Evolutionary conservation across 2,329 filamentous ascomycete species (phyloP).

Genomic region (Bertia moriformis): DNA sequence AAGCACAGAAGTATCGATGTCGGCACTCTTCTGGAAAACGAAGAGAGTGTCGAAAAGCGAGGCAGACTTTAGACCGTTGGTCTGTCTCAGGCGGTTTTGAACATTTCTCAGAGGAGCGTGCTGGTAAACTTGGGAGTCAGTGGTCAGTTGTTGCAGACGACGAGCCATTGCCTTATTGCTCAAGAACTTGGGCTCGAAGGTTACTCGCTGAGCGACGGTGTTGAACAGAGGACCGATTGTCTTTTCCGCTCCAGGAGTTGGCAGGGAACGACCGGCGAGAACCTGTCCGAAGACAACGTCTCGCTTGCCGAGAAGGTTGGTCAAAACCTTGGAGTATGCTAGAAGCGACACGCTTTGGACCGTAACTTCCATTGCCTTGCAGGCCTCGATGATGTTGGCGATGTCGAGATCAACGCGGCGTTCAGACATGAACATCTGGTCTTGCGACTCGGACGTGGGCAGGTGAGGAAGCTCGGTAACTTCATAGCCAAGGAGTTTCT

Average conservation of each 20-base stretch:
- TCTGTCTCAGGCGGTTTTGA: constrained; percentile 24
- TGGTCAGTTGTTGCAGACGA: constrained; percentile 26
- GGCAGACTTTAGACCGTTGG: constrained; percentile 12
- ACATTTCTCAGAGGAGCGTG: constrained; percentile 33
- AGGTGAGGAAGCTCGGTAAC: constrained; percentile 9
- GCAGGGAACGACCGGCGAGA: constrained; percentile 31
- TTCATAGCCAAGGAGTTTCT: constrained; percentile 9
- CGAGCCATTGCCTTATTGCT: constrained; percentile 20
- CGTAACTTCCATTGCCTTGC: constrained; percentile 12
- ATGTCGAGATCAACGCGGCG: constrained; percentile 7
- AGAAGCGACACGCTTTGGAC: constrained; percentile 13
- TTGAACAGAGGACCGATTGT: constrained; percentile 39
- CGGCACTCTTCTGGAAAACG: constrained; percentile 28
- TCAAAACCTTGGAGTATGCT: constrained; percentile 14
- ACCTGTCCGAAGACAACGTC: constrained; percentile 29
- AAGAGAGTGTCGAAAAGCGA: constrained; percentile 31
- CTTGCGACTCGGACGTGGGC: constrained; percentile 2
- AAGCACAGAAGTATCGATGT: constrained; percentile 8
- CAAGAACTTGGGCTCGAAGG: constrained; percentile 17
- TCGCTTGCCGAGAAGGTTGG: constrained; percentile 12
- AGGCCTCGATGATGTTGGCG: constrained; percentile 6
- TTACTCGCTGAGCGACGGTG: constrained; percentile 28
- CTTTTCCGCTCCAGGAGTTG: constrained; percentile 25
- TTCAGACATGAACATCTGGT: constrained; percentile 8
- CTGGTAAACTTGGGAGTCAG: constrained; percentile 26